Evolutionary conservation across 805 yeast genomes (phyloP), one percentile per base, ranked within the genome.

Genomic region (Candida boleticola): DNA sequence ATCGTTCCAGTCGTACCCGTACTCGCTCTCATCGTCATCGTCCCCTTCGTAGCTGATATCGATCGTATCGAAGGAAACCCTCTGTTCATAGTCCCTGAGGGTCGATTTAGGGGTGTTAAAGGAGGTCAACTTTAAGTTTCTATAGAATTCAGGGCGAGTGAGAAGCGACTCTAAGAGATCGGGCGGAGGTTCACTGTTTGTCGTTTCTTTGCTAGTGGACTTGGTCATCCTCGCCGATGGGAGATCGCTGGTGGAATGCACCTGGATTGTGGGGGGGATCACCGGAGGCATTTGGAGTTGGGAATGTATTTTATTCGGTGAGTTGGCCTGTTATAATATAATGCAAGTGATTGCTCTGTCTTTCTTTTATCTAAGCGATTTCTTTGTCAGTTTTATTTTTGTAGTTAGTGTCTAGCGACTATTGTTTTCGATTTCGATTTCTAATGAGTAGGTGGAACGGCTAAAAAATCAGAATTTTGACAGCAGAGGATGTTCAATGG

Each of bases 31-130:
- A 26, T 54, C 56, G 18, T 17, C 9, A n/a, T 42, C 50, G 43
- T 51, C 55, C n/a, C 51, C 59, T 26, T 51, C 52, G 44, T 54
- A 62, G 42, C 58, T 57, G 20, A 68, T 39, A 43, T 77, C 68
- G 16, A 79, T 73, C 14, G 83, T 76, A 55, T 79, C 82, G 51
- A 77, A 79, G 2, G 80, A 72, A 1, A 79, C 80, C 37, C 78
- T 56, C 23, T 61, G 61, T 14, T 51, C 41, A 44, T 55, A 66
- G 11, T 48, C 40, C 2, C 11, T 16, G 21, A 19, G 22, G 4
- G 13, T 14, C 17, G 39, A 43, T 29, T 48, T 29, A 29, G 41
- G 33, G 36, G 29, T 46, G 7, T 11, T 27, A 13, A 48, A 41
- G 20, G 36, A 21, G 3, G 27, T 20, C 37, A 56, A 52, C 25